Evolutionary conservation across 345 rosid genomes (phyloP), one percentile per base, ranked within the genome.

Genomic region (Viola odorata): DNA sequence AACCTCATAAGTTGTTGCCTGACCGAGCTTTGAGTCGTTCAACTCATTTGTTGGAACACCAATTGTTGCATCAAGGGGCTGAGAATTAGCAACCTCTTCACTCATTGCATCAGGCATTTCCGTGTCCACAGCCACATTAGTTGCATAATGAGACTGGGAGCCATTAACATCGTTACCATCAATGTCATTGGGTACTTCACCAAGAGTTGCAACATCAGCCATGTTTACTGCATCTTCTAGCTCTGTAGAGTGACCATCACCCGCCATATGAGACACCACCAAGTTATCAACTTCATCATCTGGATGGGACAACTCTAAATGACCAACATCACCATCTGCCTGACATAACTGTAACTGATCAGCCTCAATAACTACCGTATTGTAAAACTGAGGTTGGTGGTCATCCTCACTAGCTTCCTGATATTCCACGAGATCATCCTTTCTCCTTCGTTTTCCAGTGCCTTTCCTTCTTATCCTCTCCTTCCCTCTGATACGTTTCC

Each of bases 401-500:
- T 70, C 75, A 66, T 61, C 73, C 44, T 64, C 66, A 40, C 70
- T 68, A 53, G 71, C 62, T 60, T 57, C 73, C 17, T 60, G 62
- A 39, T 58, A 64, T 50, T 53, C 62, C 57, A 42, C 37, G 5
- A 14, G 39, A 55, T 67, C 61, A 44, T 67, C 79, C 57, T 63
- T 66, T 65, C 65, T 65, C 63, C 57, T 59, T 3, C 68, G 53
- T 62, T 65, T 65, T 61, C 73, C 56, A 14, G 42, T 50, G 58
- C 62, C 55, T 63, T 75, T 66, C 56, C 72, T 66, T 58, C 78
- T 62, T n/a, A 70, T 55, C 45, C 59, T 62, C 49, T 75, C 69
- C 66, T 70, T 75, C 36, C 69, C 75, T 45, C 69, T 68, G 11
- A 23, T 58, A 41, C 70, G 60, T 71, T 63, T 60, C n/a, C 64